Base-by-base conservation (phyloP, 2,329 filamentous ascomycete genomes). In the Talaromyces sp. region DNA sequence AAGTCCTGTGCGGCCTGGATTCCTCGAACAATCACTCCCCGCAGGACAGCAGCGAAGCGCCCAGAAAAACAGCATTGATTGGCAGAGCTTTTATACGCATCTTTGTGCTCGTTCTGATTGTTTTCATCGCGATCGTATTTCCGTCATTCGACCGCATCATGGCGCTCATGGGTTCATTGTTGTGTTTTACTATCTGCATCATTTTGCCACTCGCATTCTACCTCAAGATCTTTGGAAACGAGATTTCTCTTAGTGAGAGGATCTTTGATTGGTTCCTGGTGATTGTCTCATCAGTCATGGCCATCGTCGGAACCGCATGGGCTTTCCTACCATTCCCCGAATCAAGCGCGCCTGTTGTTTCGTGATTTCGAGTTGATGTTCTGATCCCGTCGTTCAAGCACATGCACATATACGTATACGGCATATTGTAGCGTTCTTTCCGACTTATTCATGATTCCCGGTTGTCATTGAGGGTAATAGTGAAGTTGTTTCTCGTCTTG, bases 151-250 rank as follows among this genome's bases (percentile, higher is more conserved):
- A 97, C 75, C 89, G 89, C 61, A 93, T 97, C 73, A 96, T 96
- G 89, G 90, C 91, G 3, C 89, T 97, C 67, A 88, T 98, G 80
- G 94, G 95, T 13, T 92, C 90, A 45, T 90, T 93, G 3, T 85
- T 97, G 17, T 97, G 94, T 79, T 97, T 97, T 72, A 92, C 91
- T 19, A 96, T 98, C 69, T 98, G 94, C 78, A 89, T 98, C 69
- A 93, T 96, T 77, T 83, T 99, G 60, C 95, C 94, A 0, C 81
- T 97, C 37, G 85, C 89, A 4, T 98, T 99, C 74, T 93, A 98
- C 73, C 80, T 98, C 64, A 96, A 93, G 79, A 87, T 98, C 1
- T 98, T 96, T 75, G 87, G 88, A 56, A 84, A 87, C 59, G 88
- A 94, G 67, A 86, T 97, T 54, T 80, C 83, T 0, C 69, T 76